Percentiles rank a stretch among this genome's conserved stretches.
Conservation (phyloP, 1,284 basidiomycete genomes). For the Coriolopsis trogii region DNA sequence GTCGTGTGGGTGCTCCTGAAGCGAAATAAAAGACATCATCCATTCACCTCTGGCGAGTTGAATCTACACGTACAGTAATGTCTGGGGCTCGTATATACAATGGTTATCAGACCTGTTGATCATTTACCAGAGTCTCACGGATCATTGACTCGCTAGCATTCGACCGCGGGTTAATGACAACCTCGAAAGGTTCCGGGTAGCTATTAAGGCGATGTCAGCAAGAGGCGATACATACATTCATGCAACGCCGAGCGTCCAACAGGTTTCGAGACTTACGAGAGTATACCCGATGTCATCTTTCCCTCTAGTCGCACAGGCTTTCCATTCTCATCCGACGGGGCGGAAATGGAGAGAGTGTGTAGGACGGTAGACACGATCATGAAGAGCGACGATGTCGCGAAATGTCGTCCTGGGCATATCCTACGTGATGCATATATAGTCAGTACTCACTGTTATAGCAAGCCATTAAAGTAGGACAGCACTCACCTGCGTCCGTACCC, state of each 20-base stretch:
- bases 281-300: conserved; percentile 4
- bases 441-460: not conserved
- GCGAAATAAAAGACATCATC: too few species aligned
- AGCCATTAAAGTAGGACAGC: not conserved
- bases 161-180: conserved; percentile 19
- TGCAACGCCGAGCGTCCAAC: too few species aligned
- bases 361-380: conserved; percentile 14
- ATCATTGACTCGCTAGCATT: conserved; percentile 1
- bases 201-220: conserved; percentile 1
- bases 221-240: too few species aligned
- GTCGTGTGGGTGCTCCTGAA: too few species aligned
- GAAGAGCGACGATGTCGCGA: conserved; percentile 19
- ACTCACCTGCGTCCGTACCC: conserved; percentile 40
- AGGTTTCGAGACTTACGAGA: conserved; percentile 3
- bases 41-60: too few species aligned
- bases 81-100: too few species aligned
- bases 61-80: too few species aligned
- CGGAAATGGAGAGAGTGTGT: conserved; percentile 9
- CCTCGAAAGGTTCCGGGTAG: conserved; percentile 21
- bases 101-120: too few species aligned
- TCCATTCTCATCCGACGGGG: conserved; percentile 1
- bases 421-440: conserved; percentile 9
- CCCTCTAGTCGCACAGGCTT: not conserved
- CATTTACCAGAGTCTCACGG: not conserved
- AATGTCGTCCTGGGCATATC: conserved; percentile 27